phyloP scores from a whole-genome alignment of 805 yeast species.

The Saturnispora besseyi region DNA sequence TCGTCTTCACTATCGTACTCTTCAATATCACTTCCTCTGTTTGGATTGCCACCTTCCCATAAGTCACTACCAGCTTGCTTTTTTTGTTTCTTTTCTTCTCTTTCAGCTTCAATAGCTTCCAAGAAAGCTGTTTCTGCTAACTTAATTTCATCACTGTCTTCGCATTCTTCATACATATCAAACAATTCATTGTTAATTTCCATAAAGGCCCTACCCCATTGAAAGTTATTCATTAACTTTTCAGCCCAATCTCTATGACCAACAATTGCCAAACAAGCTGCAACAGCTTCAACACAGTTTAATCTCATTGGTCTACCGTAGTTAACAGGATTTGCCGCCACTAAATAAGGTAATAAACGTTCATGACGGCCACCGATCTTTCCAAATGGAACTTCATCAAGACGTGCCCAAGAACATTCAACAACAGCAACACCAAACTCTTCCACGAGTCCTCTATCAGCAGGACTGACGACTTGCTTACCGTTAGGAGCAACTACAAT shows the following conservation, averaged over 20 bases:
- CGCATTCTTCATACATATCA: conserved; percentile 65
- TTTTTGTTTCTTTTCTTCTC: conserved; percentile 45
- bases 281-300: conserved; percentile 95
- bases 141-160: conserved; percentile 67
- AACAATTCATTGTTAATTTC: conserved; percentile 73
- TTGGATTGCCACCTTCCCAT: conserved; percentile 75
- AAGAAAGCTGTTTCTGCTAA: conserved; percentile 72
- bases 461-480: conserved; percentile 79
- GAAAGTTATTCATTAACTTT: conserved; percentile 63
- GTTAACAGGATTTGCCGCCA: conserved; percentile 95
- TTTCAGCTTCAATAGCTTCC: conserved; percentile 56
- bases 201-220: conserved; percentile 90
- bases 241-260: conserved; percentile 89
- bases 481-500: conserved; percentile 92
- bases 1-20: conserved; percentile 20
- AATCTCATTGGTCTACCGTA: conserved; percentile 94
- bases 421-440: conserved; percentile 90
- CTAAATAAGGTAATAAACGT: conserved; percentile 79
- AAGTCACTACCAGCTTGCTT: conserved; percentile 47
- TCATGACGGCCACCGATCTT: conserved; percentile 89
- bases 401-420: conserved; percentile 96
- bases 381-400: conserved; percentile 92
- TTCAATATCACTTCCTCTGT: conserved; percentile 31
- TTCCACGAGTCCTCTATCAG: conserved; percentile 71
- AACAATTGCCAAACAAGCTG: conserved; percentile 92